Percentiles rank a stretch among this genome's conserved stretches.
These are phyloP conservation scores for Aspergillus pseudoviridinutans DNA, from an alignment of 2,329 filamentous ascomycete species.

Conservation along the genomic window DNA sequence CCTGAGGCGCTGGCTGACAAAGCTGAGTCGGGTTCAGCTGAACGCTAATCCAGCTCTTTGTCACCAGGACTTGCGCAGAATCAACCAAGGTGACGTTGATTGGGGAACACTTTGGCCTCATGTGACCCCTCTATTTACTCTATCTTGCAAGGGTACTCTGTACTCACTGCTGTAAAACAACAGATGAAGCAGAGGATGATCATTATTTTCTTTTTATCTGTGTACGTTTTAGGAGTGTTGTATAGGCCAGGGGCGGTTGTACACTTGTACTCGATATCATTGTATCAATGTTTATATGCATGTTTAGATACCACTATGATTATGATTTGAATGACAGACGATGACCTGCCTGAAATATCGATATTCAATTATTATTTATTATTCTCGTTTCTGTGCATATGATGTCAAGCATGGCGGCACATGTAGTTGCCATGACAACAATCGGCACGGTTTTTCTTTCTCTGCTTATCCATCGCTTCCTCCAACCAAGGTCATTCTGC, in stretches of 20 bases:
- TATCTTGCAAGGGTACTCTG: neutral
- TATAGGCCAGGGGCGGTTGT: neutral
- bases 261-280: neutral
- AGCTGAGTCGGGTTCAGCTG: neutral
- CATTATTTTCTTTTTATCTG: neutral
- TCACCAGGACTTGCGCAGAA: neutral
- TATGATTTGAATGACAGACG: neutral
- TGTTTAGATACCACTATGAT: neutral
- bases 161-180: neutral
- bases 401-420: neutral
- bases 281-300: neutral
- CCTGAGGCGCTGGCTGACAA: neutral
- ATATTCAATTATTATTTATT: neutral
- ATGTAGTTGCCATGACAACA: conserved; percentile 38
- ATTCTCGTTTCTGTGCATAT: neutral
- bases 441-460: conserved; percentile 30
- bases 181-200: neutral
- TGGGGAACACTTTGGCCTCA: neutral
- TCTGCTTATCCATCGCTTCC: conserved; percentile 13
- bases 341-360: neutral
- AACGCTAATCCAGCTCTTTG: neutral
- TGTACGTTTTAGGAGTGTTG: neutral
- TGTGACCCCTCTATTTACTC: neutral
- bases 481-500: neutral
- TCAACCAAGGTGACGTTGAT: neutral